A percentile compares a stretch with the other conserved stretches of the same genome.
Evolutionary conservation across 805 yeast species (phyloP).

Genomic region (Myxozyma sirexii): DNA sequence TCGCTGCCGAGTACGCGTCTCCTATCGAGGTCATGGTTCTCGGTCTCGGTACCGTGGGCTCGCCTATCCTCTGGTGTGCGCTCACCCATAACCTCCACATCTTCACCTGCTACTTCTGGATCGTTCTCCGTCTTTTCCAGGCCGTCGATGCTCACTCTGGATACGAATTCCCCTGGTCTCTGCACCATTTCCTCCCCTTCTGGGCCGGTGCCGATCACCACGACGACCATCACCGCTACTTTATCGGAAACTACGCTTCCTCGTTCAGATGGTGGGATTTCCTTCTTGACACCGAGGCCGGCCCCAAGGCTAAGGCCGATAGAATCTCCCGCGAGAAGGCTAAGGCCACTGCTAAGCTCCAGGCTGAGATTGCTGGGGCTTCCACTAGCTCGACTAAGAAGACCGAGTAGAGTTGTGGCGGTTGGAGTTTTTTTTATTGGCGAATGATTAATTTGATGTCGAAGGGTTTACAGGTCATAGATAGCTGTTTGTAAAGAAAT

Average conservation of each 20-base stretch:
- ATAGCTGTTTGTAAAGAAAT: neutral
- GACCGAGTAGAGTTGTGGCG: slow-evolving; percentile 24
- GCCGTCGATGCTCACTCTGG: slow-evolving; percentile 98
- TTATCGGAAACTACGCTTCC: slow-evolving; percentile 93
- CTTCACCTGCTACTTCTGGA: slow-evolving; percentile 89
- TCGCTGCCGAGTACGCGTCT: slow-evolving; percentile 97
- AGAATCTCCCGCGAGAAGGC: slow-evolving; percentile 64
- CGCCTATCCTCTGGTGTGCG: slow-evolving; percentile 83
- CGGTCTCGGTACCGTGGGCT: slow-evolving; percentile 95
- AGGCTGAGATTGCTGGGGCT: slow-evolving; percentile 42
- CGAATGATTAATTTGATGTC: no score
- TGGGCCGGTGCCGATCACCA: slow-evolving; percentile 43
- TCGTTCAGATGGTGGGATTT: slow-evolving; percentile 97
- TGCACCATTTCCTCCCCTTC: slow-evolving; percentile 86
- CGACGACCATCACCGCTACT: slow-evolving; percentile 95
- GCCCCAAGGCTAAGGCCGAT: slow-evolving; percentile 72
- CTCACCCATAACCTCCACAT: slow-evolving; percentile 77
- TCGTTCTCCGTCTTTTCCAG: slow-evolving; percentile 83
- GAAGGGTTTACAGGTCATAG: neutral
- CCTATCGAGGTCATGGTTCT: slow-evolving; percentile 88
- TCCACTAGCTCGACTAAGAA: no score
- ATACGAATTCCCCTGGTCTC: slow-evolving; percentile 95
- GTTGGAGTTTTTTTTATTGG: no score
- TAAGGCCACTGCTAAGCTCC: slow-evolving; percentile 41
- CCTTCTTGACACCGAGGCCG: slow-evolving; percentile 85